A percentile compares a stretch with the other conserved stretches of the same genome.
These are phyloP conservation scores for Eragrostis curvula DNA, from an alignment of 176 grass and related monocot genomes.

Conservation along the genomic window DNA sequence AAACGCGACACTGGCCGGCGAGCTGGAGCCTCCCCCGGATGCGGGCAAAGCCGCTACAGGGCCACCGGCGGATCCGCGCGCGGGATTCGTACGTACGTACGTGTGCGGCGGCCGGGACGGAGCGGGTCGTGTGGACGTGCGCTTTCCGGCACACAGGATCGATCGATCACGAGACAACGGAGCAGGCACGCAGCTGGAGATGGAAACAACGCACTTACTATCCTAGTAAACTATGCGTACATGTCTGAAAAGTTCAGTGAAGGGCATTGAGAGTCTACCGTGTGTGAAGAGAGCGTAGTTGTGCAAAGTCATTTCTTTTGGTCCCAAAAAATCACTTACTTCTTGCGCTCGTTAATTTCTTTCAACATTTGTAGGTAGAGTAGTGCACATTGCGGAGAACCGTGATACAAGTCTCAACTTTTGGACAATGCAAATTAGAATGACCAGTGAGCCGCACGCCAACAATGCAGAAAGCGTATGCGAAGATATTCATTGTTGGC, in stretches of 20 bases:
- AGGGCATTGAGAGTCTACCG: background rate
- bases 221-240: background rate
- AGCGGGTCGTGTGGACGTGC: background rate
- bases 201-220: background rate
- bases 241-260: background rate
- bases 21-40: constrained; percentile 45
- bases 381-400: background rate
- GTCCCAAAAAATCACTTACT: background rate
- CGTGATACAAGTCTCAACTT: background rate
- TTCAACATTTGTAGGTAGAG: background rate
- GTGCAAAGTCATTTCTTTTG: too few relatives aligned
- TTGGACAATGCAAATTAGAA: background rate
- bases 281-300: too few relatives aligned
- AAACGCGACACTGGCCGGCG: background rate
- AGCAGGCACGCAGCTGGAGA: background rate
- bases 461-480: background rate
- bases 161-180: background rate
- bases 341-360: background rate
- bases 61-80: background rate
- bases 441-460: background rate
- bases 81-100: background rate
- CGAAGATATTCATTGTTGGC: background rate
- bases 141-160: background rate
- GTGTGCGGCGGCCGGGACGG: background rate
- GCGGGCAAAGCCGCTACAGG: constrained; percentile 32